Evolutionary conservation across 805 yeast species (phyloP).

Genomic region (Trichomonascus vanleenenianus): DNA sequence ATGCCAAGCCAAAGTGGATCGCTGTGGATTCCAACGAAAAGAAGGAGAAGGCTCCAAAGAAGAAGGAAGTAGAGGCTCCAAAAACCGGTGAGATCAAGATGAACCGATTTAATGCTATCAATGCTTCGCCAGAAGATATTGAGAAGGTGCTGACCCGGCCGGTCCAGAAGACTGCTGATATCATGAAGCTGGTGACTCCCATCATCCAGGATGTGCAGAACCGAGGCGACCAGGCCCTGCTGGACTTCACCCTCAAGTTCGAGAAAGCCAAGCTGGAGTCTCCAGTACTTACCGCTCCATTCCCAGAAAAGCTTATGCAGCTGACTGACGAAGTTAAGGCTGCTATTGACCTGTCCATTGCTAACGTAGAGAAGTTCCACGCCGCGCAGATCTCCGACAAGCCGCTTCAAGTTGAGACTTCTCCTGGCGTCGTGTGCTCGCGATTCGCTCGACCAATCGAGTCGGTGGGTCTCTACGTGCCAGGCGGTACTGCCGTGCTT

Average conservation of each 20-base stretch:
- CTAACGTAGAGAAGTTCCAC: constrained; percentile 86
- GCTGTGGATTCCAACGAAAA: constrained; percentile 19
- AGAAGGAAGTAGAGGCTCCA: constrained; percentile 8
- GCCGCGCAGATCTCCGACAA: constrained; percentile 67
- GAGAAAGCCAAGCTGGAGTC: constrained; percentile 68
- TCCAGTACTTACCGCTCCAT: constrained; percentile 85
- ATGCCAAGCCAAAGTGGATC: constrained; percentile 79
- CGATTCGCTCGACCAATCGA: constrained; percentile 94
- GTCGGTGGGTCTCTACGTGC: constrained; percentile 90
- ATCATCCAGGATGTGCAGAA: constrained; percentile 70
- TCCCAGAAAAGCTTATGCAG: constrained; percentile 66
- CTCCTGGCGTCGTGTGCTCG: constrained; percentile 90
- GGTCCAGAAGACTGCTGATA: constrained; percentile 88
- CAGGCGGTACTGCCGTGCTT: constrained; percentile 97
- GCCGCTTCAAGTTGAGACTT: constrained; percentile 76
- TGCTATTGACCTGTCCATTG: constrained; percentile 85
- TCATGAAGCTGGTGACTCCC: constrained; percentile 87
- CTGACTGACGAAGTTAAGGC: constrained; percentile 65
- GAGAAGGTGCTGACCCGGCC: constrained; percentile 75
- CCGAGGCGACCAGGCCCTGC: constrained; percentile 77
- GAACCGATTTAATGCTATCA: constrained; percentile 39
- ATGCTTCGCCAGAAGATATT: constrained; percentile 39
- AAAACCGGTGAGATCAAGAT: constrained; percentile 34
- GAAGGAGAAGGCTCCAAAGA: constrained; percentile 13
- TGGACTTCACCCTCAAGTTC: constrained; percentile 86